phyloP scores from a whole-genome alignment of 2,329 filamentous ascomycete genomes.

The Lachnellula arida region DNA sequence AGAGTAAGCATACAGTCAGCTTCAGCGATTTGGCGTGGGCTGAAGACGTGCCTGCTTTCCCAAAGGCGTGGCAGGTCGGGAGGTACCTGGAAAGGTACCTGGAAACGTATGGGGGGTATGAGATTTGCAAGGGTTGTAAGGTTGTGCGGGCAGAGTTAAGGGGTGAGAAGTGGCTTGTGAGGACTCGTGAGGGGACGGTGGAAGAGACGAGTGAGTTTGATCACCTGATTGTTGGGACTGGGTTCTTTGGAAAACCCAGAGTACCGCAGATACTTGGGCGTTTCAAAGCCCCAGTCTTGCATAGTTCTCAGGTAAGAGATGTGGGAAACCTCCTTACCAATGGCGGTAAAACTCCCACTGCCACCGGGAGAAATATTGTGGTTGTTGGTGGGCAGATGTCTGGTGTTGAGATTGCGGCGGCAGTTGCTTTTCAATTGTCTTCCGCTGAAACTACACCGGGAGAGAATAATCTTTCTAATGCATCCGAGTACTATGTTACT shows the following conservation, averaged over 20 bases:
- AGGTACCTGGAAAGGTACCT: slow-evolving; percentile 63
- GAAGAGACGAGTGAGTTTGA: slow-evolving; percentile 48
- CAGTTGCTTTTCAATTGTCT: slow-evolving; percentile 67
- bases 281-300: slow-evolving; percentile 46
- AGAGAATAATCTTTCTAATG: slow-evolving; percentile 35
- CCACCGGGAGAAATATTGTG: slow-evolving; percentile 55
- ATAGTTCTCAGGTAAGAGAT: slow-evolving; percentile 63
- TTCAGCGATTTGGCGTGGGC: slow-evolving; percentile 72
- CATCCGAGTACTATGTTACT: slow-evolving; percentile 54
- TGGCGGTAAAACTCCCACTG: slow-evolving; percentile 25
- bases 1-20: slow-evolving; percentile 71
- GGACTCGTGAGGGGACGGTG: slow-evolving; percentile 1
- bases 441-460: slow-evolving; percentile 52
- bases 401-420: slow-evolving; percentile 70
- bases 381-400: slow-evolving; percentile 81
- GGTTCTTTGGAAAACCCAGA: slow-evolving; percentile 65
- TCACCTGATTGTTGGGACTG: slow-evolving; percentile 66
- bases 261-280: slow-evolving; percentile 43
- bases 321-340: slow-evolving; percentile 44
- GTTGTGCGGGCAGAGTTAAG: slow-evolving; percentile 18
- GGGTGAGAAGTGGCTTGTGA: slow-evolving; percentile 19
- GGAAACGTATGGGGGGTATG: slow-evolving; percentile 43
- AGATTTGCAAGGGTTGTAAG: slow-evolving; percentile 18
- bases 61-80: slow-evolving; percentile 72
- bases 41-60: slow-evolving; percentile 57